These are phyloP conservation scores for Cavenderia fasciculata DNA, from an alignment of 78 protist genomes.

Conservation along the genomic window DNA sequence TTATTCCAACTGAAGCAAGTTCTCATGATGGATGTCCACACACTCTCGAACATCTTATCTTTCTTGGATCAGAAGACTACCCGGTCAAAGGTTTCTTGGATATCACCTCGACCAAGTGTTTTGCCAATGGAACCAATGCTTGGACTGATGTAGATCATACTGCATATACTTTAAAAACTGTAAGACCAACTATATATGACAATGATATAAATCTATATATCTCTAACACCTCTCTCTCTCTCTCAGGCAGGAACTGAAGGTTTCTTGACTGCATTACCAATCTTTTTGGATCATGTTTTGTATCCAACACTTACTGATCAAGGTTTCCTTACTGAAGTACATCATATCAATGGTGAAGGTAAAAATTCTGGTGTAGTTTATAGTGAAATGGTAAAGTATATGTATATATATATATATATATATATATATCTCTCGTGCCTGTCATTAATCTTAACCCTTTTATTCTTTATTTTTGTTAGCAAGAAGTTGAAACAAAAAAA, in stretches of 20 bases:
- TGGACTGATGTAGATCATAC: slow-evolving; percentile 80
- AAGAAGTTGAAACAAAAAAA: slow-evolving; percentile 38
- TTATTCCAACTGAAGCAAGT: slow-evolving; percentile 63
- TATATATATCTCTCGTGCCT: no score
- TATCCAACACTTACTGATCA: slow-evolving; percentile 88
- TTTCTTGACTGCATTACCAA: slow-evolving; percentile 84
- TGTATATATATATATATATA: no score
- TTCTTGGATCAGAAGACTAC: slow-evolving; percentile 74
- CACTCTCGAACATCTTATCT: slow-evolving; percentile 86
- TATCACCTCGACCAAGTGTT: slow-evolving; percentile 3
- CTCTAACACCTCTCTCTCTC: no score
- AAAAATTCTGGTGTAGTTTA: slow-evolving; percentile 77
- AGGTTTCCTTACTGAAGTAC: slow-evolving; percentile 66
- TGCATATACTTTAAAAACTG: slow-evolving; percentile 44
- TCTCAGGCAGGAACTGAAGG: slow-evolving; percentile 85
- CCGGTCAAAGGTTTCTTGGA: slow-evolving; percentile 75
- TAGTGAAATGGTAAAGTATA: slow-evolving; percentile 84
- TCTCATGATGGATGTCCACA: slow-evolving; percentile 85
- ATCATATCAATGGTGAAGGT: slow-evolving; percentile 78
- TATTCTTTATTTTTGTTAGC: neutral
- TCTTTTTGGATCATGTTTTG: slow-evolving; percentile 92
- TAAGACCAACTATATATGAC: neutral
- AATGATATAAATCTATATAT: neutral
- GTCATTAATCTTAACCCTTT: no score
- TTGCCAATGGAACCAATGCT: slow-evolving; percentile 81